phyloP scores from a whole-genome alignment of 768 basidiomycete species.

The Cyclocybe aegerita region DNA sequence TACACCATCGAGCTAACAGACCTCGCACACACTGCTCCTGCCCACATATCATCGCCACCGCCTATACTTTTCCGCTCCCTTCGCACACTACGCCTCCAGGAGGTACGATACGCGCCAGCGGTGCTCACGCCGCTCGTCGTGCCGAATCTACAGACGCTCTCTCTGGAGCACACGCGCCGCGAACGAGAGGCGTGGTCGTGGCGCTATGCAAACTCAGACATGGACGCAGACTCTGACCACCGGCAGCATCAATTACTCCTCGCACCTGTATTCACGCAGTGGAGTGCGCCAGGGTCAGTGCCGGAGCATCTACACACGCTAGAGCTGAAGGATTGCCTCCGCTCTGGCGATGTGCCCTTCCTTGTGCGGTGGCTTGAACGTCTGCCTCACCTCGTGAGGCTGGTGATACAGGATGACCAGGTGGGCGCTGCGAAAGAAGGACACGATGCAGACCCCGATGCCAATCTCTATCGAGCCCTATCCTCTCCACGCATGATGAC shows the following conservation, averaged over 20 bases:
- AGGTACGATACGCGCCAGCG: constrained; percentile 9
- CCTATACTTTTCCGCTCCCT: constrained; percentile 16
- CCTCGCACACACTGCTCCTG: constrained; percentile 6
- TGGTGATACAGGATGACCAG: constrained; percentile 18
- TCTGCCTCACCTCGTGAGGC: constrained; percentile 25
- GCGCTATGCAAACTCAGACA: neutral
- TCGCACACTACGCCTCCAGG: constrained; percentile 17
- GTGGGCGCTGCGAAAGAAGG: constrained; percentile 4
- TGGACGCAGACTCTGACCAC: neutral
- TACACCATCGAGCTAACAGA: constrained; percentile 16
- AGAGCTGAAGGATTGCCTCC: constrained; percentile 22
- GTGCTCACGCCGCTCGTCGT: constrained; percentile 22
- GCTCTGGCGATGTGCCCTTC: constrained; percentile 19
- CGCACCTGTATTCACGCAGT: constrained; percentile 22
- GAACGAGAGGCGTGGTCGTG: neutral
- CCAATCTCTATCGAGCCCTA: constrained; percentile 19
- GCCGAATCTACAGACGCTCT: constrained; percentile 22
- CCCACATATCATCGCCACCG: neutral
- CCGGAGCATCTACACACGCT: constrained; percentile 26
- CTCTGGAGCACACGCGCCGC: constrained; percentile 14
- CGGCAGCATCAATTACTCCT: neutral
- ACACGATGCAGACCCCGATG: constrained; percentile 7
- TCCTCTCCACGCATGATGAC: constrained; percentile 15
- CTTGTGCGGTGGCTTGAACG: constrained; percentile 29
- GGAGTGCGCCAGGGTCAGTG: constrained; percentile 22